Evolutionary conservation across 2,329 filamentous ascomycete species (phyloP).

Genomic region (Hypoxylon sp.): DNA sequence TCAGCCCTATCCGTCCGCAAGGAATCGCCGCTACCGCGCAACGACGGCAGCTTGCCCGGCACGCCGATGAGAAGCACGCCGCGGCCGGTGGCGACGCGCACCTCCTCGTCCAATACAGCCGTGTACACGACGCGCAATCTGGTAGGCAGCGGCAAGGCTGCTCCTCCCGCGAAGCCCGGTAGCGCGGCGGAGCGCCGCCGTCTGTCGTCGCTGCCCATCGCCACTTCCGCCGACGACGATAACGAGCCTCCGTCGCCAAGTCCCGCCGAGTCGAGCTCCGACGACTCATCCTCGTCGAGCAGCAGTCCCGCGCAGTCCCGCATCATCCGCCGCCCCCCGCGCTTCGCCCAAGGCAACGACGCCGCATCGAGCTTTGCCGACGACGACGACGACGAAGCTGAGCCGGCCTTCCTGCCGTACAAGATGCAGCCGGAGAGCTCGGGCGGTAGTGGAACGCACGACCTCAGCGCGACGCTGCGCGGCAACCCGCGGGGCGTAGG

Average conservation of each 20-base stretch:
- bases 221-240: constrained; percentile 49
- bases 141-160: constrained; percentile 50
- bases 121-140: constrained; percentile 52
- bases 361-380: constrained; percentile 54
- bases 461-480: constrained; percentile 65
- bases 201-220: constrained; percentile 60
- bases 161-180: constrained; percentile 48
- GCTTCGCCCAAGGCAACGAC: constrained; percentile 59
- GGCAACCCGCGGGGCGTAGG: constrained; percentile 55
- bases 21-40: constrained; percentile 65
- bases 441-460: constrained; percentile 51
- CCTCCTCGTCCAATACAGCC: constrained; percentile 61
- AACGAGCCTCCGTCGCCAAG: constrained; percentile 58
- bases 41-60: constrained; percentile 58
- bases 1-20: constrained; percentile 69
- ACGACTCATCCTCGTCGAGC: constrained; percentile 49
- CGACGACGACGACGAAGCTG: constrained; percentile 67
- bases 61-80: constrained; percentile 58
- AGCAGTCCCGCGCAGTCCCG: constrained; percentile 68
- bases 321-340: constrained; percentile 70
- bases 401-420: constrained; percentile 67
- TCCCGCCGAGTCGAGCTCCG: constrained; percentile 54
- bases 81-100: constrained; percentile 61
- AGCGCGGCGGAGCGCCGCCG: constrained; percentile 52
- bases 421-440: constrained; percentile 49